Evolutionary conservation across 768 basidiomycete genomes (phyloP).

Genomic region (Boletus rubroflammeus): DNA sequence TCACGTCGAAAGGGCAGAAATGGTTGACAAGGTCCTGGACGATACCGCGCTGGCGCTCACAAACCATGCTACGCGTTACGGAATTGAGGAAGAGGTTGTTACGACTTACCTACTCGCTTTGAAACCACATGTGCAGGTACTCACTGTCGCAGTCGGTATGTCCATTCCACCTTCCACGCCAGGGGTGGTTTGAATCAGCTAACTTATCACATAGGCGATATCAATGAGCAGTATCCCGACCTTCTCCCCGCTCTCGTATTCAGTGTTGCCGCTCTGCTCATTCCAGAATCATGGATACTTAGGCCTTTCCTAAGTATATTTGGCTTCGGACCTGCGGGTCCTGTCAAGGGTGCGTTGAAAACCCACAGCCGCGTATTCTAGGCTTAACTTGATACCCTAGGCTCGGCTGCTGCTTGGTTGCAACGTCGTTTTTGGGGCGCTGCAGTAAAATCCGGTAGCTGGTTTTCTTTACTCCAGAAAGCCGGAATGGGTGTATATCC

Average conservation of each 20-base stretch:
- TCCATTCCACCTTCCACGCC: neutral
- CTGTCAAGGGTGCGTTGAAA: slow-evolving; percentile 8
- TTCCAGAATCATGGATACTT: slow-evolving; percentile 16
- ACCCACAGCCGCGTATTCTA: accelerated
- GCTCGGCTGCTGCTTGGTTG: slow-evolving; percentile 12
- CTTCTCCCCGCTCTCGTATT: slow-evolving; percentile 4
- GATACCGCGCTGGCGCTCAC: slow-evolving; percentile 1
- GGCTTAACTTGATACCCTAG: neutral
- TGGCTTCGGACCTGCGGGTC: slow-evolving; percentile 17
- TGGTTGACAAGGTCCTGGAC: slow-evolving; percentile 7
- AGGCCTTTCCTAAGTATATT: slow-evolving; percentile 8
- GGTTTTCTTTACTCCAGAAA: slow-evolving; percentile 14
- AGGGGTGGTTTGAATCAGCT: neutral
- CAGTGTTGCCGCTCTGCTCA: neutral
- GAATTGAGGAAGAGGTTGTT: slow-evolving; percentile 5
- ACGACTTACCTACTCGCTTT: neutral
- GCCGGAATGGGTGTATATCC: slow-evolving; percentile 13
- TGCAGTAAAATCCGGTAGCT: slow-evolving; percentile 1
- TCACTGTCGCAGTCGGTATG: slow-evolving; percentile 12
- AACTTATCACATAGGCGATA: slow-evolving; percentile 1
- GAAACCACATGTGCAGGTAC: slow-evolving; percentile 3
- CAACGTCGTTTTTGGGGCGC: slow-evolving; percentile 7
- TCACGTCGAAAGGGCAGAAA: neutral
- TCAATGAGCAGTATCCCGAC: slow-evolving; percentile 10
- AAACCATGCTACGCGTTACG: neutral